phyloP scores from a whole-genome alignment of 2,329 filamentous ascomycete species.

The Cadophora malorum region DNA sequence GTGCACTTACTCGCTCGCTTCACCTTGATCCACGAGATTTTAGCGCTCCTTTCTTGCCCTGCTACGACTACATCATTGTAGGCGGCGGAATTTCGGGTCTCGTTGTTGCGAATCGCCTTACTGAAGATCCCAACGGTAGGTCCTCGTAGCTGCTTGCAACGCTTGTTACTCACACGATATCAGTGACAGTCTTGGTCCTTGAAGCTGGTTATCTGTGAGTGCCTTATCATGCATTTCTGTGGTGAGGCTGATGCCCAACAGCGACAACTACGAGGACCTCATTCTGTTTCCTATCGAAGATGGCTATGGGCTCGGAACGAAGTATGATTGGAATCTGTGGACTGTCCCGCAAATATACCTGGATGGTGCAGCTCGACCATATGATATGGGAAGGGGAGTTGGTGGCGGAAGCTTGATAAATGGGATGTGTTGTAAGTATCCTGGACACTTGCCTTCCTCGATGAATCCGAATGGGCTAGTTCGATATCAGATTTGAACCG shows the following conservation, averaged over 20 bases:
- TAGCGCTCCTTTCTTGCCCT: slow-evolving; percentile 34
- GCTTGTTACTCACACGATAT: slow-evolving; percentile 14
- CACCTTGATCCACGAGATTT: slow-evolving; percentile 35
- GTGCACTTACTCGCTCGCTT: slow-evolving; percentile 25
- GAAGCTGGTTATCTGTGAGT: slow-evolving; percentile 40
- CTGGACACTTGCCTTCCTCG: slow-evolving; percentile 2
- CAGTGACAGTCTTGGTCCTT: slow-evolving; percentile 40
- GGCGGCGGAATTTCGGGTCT: slow-evolving; percentile 56
- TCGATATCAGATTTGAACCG: not conserved
- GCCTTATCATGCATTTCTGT: too few relatives aligned
- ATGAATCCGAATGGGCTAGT: not conserved
- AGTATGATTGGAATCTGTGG: slow-evolving; percentile 51
- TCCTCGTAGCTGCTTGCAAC: not conserved
- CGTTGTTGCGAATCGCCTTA: slow-evolving; percentile 52
- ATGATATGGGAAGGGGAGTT: slow-evolving; percentile 33
- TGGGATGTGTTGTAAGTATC: slow-evolving; percentile 45
- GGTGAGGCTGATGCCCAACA: slow-evolving; percentile 21
- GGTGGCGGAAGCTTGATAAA: slow-evolving; percentile 52
- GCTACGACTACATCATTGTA: slow-evolving; percentile 51
- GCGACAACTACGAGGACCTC: slow-evolving; percentile 39
- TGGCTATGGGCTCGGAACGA: slow-evolving; percentile 44
- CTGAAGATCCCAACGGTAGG: slow-evolving; percentile 45
- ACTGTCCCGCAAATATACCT: slow-evolving; percentile 48
- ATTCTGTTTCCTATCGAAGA: slow-evolving; percentile 38
- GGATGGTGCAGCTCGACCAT: slow-evolving; percentile 36